These are phyloP conservation scores for Solanum etuberosum DNA, from an alignment of 257 asterid genomes.

Conservation along the genomic window DNA sequence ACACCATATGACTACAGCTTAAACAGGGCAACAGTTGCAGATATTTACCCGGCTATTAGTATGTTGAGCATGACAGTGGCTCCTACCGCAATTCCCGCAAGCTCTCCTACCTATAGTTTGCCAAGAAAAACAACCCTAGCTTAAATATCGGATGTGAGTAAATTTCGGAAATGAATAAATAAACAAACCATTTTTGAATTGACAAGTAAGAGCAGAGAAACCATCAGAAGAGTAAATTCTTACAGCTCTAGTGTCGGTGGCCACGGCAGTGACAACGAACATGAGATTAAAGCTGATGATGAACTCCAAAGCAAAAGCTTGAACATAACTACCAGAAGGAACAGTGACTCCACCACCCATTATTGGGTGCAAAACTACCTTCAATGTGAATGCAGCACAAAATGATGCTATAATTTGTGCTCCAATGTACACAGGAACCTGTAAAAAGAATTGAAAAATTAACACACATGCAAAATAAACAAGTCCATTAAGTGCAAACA, in stretches of 20 bases:
- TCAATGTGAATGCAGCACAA: conserved; percentile 48
- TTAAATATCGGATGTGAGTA: not conserved
- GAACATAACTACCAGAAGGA: conserved; percentile 37
- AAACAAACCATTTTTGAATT: not conserved
- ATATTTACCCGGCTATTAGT: conserved; percentile 65
- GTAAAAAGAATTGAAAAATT: not conserved
- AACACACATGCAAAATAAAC: not conserved
- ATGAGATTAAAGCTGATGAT: conserved; percentile 74
- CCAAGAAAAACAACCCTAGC: not conserved
- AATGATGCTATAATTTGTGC: conserved; percentile 68
- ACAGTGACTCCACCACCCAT: conserved; percentile 89
- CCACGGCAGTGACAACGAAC: conserved; percentile 89
- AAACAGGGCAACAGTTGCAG: not conserved
- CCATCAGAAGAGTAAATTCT: conserved; percentile 6
- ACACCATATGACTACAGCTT: not conserved
- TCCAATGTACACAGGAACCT: conserved; percentile 75
- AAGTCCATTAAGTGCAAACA: not conserved
- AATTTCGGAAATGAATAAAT: not conserved
- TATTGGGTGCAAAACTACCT: conserved; percentile 46
- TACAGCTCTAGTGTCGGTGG: conserved; percentile 92
- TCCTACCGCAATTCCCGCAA: conserved; percentile 88
- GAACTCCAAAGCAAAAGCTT: conserved; percentile 77
- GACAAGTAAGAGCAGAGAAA: not conserved
- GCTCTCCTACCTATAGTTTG: conserved; percentile 63
- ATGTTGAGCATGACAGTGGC: conserved; percentile 87